A percentile compares a stretch with the other conserved stretches of the same genome.
phyloP scores from a whole-genome alignment of 2,329 filamentous ascomycete species.

The Aureobasidium pullulans region DNA sequence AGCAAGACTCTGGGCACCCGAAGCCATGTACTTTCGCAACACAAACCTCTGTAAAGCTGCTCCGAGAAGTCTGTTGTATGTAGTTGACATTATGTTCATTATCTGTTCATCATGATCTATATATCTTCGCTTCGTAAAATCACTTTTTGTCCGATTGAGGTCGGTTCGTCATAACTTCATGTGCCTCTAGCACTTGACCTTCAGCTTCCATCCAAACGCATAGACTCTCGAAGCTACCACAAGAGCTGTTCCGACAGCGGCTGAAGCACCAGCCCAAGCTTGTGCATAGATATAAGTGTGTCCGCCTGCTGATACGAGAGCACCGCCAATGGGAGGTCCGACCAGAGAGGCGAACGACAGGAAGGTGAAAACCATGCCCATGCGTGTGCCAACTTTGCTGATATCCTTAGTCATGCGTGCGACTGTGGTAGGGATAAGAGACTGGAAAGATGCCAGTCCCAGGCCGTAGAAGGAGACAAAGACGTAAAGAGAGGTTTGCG shows the following conservation, averaged over 20 bases:
- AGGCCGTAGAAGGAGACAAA: constrained; percentile 41
- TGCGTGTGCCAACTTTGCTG: constrained; percentile 38
- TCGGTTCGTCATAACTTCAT: neutral
- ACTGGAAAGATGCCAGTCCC: constrained; percentile 37
- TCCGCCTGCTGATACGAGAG: constrained; percentile 33
- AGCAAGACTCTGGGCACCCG: too few species aligned
- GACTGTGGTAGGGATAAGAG: constrained; percentile 37
- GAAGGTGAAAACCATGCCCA: constrained; percentile 42
- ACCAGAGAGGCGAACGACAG: constrained; percentile 38
- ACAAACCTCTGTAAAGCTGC: too few species aligned
- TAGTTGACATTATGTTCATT: too few species aligned
- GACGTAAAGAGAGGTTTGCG: constrained; percentile 31
- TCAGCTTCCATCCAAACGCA: constrained; percentile 21
- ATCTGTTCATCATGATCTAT: too few species aligned
- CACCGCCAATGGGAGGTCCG: constrained; percentile 42
- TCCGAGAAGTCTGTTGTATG: too few species aligned
- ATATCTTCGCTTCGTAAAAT: too few species aligned
- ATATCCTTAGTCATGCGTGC: constrained; percentile 39
- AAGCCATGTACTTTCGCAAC: too few species aligned
- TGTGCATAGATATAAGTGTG: constrained; percentile 38
- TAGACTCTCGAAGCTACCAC: constrained; percentile 20
- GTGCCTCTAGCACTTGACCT: constrained; percentile 5
- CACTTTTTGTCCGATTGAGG: too few species aligned
- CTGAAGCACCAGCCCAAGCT: constrained; percentile 32
- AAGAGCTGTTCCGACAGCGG: constrained; percentile 17